Evolutionary conservation across 2,329 filamentous ascomycete species (phyloP), one percentile per base, ranked within the genome.

Genomic region (Laburnicola sp.): DNA sequence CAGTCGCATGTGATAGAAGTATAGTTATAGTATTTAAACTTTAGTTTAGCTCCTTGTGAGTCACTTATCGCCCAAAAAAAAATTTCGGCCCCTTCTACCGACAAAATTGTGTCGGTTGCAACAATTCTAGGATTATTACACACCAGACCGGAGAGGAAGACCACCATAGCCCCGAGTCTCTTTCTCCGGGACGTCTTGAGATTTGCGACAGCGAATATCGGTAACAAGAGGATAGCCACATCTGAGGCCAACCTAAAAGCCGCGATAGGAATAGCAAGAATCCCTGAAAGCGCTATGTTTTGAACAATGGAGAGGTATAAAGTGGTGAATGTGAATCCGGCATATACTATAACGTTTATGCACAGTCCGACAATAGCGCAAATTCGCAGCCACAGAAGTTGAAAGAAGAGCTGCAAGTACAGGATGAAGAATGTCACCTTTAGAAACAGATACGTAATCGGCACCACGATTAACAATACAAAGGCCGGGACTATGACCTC

Each of bases 371-470:
- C 39, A n/a, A 36, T 43, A 22, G 40, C 45, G 10, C 30, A 36
- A 25, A 56, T 28, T 6, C 50, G 50, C 22, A 53, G 35, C 53
- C 50, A 53, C n/a, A 22, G 45, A 5, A 53, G 38, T 16, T 37
- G 28, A 16, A 30, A 38, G 31, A 57, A 57, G 10, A 57, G 25
- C 10, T 53, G 40, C 7, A 57, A 38, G 38, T 57, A 57, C n/a
- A 57, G 48, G 23, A 57, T 53, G 51, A 57, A 57, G 32, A 57
- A 57, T 3, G 50, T 42, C 8, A 35, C 31, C 51, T 57, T 57
- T 2, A 57, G 47, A 23, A 57, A 54, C 8, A 22, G 31, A 16
- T 35, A 45, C 1, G 43, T 45, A 10, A 35, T 21, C 10, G 30
- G 43, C 25, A 39, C 8, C 2, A 39, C 36, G 9, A 21, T 39